Evolutionary conservation across 768 basidiomycete species (phyloP).

Genomic region (Favolaschia claudopus): DNA sequence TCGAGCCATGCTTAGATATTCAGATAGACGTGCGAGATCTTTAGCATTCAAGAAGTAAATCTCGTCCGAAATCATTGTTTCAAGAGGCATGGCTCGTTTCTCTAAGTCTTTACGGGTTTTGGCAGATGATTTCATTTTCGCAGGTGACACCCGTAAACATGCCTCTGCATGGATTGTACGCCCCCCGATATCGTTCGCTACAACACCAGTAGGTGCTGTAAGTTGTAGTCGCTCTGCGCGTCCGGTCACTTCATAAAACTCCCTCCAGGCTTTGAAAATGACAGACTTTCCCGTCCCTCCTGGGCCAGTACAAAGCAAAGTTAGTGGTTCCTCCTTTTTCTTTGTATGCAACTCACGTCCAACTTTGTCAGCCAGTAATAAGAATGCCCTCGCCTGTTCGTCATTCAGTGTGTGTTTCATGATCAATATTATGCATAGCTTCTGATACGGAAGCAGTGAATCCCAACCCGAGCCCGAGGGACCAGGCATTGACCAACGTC

Average conservation of each 20-base stretch:
- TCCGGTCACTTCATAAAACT: background rate
- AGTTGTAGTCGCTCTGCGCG: background rate
- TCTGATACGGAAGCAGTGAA: background rate
- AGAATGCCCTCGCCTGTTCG: slow-evolving; percentile 28
- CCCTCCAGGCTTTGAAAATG: no score
- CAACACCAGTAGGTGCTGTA: slow-evolving; percentile 27
- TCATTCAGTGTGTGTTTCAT: no score
- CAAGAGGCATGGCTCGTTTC: background rate
- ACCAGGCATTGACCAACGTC: background rate
- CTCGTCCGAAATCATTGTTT: no score
- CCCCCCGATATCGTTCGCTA: slow-evolving; percentile 27
- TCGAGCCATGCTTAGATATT: slow-evolving; percentile 3
- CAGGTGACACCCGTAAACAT: background rate
- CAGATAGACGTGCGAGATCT: background rate
- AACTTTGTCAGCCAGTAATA: slow-evolving; percentile 28
- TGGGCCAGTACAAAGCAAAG: no score
- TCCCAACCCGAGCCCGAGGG: background rate
- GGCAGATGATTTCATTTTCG: background rate
- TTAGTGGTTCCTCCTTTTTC: no score
- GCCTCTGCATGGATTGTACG: slow-evolving; percentile 25
- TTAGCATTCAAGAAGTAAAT: slow-evolving; percentile 8
- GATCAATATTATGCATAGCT: slow-evolving; percentile 23
- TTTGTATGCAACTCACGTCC: slow-evolving; percentile 18
- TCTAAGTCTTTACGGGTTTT: background rate
- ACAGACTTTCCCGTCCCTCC: no score